Base-by-base conservation (phyloP, 2,329 filamentous ascomycete species). In the Elsinoe arachidis region DNA sequence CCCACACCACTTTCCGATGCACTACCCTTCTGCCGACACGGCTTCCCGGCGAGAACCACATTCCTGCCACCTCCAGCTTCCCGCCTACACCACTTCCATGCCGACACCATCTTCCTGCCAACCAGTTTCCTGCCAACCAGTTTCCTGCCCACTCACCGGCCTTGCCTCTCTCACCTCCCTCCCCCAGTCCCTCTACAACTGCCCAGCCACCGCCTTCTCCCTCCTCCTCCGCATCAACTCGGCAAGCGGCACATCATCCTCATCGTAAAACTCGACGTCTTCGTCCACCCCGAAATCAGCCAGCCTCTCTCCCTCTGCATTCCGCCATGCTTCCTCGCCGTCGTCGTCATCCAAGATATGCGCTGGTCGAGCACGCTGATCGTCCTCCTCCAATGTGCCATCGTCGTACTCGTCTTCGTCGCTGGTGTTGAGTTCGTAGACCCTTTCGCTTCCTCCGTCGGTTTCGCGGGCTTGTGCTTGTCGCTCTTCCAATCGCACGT, bases 261-360 rank as follows among this genome's bases (percentile, higher is more conserved):
- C 82, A 62, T 82, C 77, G 26, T 82, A 81, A 47, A 84, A 84
- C 61, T 90, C 85, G 0, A 79, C 80, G 12, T 88, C 86, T 65
- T 90, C 86, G 63, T 92, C 88, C 0, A 93, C 87, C 1, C 88
- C 88, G 66, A 85, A 93, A 65, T 93, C 88, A 41, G 80, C 77
- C 52, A 93, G 71, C 34, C 82, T 76, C 66, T 92, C 87, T 1
- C 88, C 88, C 55, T 92, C 87, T 0, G 81, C 78, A 63, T 91
- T 92, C 0, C 78, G 82, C 88, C 88, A 93, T 4, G 74, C 79
- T 41, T 78, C 78, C 64, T 81, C 76, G 4, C 79, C 80, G 62
- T 77, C 64, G 39, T 64, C 61, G 5, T 64, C 61, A 9, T 60
- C 63, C 51, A 63, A 37, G 3, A 43, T 43, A 15, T 55, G 14